phyloP scores from a whole-genome alignment of 345 rosid genomes.

The Odontarrhena argentea region DNA sequence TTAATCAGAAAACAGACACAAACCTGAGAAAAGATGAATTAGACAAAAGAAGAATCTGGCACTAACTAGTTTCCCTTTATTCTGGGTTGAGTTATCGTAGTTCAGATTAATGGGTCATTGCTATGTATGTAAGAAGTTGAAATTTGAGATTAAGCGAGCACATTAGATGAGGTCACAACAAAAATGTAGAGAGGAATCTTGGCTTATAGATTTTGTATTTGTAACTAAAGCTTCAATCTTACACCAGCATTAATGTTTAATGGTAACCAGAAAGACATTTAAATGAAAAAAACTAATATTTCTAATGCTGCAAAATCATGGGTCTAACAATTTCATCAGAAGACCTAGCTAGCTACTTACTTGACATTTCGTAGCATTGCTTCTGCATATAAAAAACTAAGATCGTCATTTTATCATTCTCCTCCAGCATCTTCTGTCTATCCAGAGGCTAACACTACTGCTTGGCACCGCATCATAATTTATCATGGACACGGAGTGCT shows the following conservation, averaged over 20 bases:
- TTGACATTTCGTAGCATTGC: constrained; percentile 18
- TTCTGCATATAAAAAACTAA: constrained; percentile 14
- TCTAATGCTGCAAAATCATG: constrained; percentile 40
- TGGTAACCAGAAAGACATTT: not conserved
- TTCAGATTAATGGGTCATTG: constrained; percentile 19
- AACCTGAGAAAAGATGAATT: constrained; percentile 11
- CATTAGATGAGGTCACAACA: constrained; percentile 20
- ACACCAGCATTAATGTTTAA: constrained; percentile 25
- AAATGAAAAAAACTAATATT: not conserved
- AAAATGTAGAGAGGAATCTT: constrained; percentile 17
- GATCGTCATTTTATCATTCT: constrained; percentile 23
- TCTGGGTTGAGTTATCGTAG: constrained; percentile 16
- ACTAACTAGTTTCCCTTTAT: constrained; percentile 5
- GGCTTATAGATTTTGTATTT: not conserved
- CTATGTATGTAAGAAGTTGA: not conserved
- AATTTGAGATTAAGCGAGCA: constrained; percentile 1
- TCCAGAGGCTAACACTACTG: constrained; percentile 15
- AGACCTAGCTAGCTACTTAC: constrained; percentile 22
- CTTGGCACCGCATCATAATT: constrained; percentile 22
- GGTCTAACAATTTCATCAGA: constrained; percentile 26
- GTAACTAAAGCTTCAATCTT: constrained; percentile 10
- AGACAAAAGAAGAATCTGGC: constrained; percentile 28
- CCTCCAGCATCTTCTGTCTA: constrained; percentile 19
- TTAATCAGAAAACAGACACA: constrained; percentile 35
- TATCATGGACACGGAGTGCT: constrained; percentile 15